These are phyloP conservation scores for Suhomyces chickasaworum DNA, from an alignment of 1,139 yeast genomes.

Conservation along the genomic window DNA sequence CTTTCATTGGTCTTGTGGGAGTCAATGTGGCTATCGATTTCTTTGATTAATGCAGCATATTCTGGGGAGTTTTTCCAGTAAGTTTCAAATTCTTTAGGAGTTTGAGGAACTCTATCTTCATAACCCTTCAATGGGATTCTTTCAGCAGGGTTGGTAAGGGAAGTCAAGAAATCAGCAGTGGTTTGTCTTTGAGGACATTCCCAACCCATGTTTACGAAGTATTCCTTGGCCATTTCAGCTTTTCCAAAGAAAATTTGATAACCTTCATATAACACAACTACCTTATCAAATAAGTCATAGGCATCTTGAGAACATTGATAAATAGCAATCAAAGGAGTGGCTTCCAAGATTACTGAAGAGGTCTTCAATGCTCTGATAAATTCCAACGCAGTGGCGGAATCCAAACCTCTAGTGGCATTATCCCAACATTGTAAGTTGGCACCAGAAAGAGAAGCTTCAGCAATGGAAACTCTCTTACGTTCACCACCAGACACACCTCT, in stretches of 20 bases:
- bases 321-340: conserved; percentile 31
- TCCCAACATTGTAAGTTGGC: conserved; percentile 30
- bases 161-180: conserved; percentile 61
- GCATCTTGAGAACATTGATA: conserved; percentile 34
- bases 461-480: conserved; percentile 28
- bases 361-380: conserved; percentile 31
- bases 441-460: conserved; percentile 24
- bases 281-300: conserved; percentile 30
- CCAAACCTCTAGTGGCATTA: conserved; percentile 30
- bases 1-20: conserved; percentile 20
- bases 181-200: conserved; percentile 57
- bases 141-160: conserved; percentile 57
- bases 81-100: conserved; percentile 66
- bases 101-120: conserved; percentile 66
- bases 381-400: conserved; percentile 30
- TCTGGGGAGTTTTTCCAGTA: conserved; percentile 66
- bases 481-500: conserved; percentile 32
- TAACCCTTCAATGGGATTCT: conserved; percentile 50
- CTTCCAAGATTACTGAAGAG: conserved; percentile 26
- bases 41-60: conserved; percentile 33
- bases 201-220: conserved; percentile 28
- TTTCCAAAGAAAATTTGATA: conserved; percentile 29
- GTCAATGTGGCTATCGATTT: conserved; percentile 37
- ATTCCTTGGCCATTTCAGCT: conserved; percentile 25
- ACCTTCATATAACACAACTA: conserved; percentile 30